A percentile compares a stretch with the other conserved stretches of the same genome.
These are phyloP conservation scores for maize (Zea mays) DNA, from an alignment of 176 grass and related monocot species.

Conservation along the genomic window DNA sequence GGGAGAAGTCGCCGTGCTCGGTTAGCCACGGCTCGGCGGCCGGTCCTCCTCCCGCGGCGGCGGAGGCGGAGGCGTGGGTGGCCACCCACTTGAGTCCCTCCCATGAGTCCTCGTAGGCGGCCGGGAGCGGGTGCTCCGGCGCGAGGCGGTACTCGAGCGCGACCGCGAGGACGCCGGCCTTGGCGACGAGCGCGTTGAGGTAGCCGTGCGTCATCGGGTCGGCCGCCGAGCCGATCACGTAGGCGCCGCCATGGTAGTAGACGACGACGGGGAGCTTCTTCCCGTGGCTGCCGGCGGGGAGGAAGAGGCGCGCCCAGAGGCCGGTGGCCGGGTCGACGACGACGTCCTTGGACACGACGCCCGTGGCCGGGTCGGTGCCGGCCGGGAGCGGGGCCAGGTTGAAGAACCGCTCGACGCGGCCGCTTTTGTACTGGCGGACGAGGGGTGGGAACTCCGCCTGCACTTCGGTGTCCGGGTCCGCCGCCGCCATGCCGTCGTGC, in stretches of 20 bases:
- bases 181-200: conserved; percentile 55
- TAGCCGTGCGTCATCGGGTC: conserved; percentile 57
- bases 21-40: conserved; percentile 59
- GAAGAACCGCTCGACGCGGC: conserved; percentile 58
- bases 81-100: conserved; percentile 63
- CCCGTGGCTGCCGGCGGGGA: neutral
- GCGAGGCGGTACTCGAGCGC: conserved; percentile 79
- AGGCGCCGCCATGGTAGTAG: conserved; percentile 72
- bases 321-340: conserved; percentile 47
- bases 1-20: conserved; percentile 56
- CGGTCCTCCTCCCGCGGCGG: neutral
- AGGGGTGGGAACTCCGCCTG: conserved; percentile 52
- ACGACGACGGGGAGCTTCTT: conserved; percentile 52
- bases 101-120: conserved; percentile 64
- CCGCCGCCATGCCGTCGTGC: neutral
- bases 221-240: conserved; percentile 63
- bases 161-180: conserved; percentile 51
- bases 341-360: conserved; percentile 62
- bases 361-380: conserved; percentile 49
- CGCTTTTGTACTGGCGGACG: conserved; percentile 65
- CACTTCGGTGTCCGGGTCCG: conserved; percentile 52
- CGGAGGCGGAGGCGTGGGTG: conserved; percentile 44
- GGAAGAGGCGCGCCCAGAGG: conserved; percentile 71
- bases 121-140: conserved; percentile 72
- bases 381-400: conserved; percentile 38